phyloP scores from a whole-genome alignment of 495 filamentous ascomycete species.

The Schizothecium vesticola region DNA sequence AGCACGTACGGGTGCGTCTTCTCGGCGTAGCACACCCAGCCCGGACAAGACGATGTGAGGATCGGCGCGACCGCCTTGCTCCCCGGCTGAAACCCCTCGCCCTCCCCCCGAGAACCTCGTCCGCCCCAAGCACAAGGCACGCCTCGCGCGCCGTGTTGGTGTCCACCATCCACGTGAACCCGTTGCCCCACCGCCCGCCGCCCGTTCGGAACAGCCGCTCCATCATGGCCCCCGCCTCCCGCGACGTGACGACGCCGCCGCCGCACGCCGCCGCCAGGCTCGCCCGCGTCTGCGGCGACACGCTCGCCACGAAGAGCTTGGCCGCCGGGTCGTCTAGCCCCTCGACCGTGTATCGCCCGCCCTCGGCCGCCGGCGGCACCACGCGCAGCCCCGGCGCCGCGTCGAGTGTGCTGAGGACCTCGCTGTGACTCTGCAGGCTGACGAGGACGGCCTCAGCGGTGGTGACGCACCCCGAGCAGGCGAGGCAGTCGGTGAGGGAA shows the following conservation, averaged over 20 bases:
- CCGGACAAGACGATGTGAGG: conserved; percentile 85
- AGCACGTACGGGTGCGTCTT: conserved; percentile 93
- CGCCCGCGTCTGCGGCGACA: conserved; percentile 84
- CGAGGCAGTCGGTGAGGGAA: conserved; percentile 93
- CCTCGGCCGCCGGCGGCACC: conserved; percentile 13
- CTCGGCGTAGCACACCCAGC: conserved; percentile 98
- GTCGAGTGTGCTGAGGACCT: conserved; percentile 80
- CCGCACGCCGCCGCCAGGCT: conserved; percentile 80
- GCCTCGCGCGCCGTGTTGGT: conserved; percentile 76
- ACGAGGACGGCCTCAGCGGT: conserved; percentile 94
- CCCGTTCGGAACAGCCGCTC: conserved; percentile 71
- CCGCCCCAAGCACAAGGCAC: conserved; percentile 70
- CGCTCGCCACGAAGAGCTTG: conserved; percentile 80
- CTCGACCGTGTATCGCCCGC: conserved; percentile 22
- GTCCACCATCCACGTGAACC: conserved; percentile 83
- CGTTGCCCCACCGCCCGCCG: conserved; percentile 65
- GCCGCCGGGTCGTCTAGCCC: conserved; percentile 41
- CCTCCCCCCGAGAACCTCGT: conserved; percentile 54
- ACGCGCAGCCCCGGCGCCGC: conserved; percentile 50
- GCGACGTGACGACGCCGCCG: conserved; percentile 65
- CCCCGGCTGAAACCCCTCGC: conserved; percentile 8
- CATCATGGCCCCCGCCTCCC: conserved; percentile 74
- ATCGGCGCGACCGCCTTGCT: conserved; percentile 56
- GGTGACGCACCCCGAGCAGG: conserved; percentile 96
- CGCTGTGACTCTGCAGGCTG: conserved; percentile 82